Conservation (phyloP, 805 yeast species). For the Kodamaea neixiangensis region DNA sequence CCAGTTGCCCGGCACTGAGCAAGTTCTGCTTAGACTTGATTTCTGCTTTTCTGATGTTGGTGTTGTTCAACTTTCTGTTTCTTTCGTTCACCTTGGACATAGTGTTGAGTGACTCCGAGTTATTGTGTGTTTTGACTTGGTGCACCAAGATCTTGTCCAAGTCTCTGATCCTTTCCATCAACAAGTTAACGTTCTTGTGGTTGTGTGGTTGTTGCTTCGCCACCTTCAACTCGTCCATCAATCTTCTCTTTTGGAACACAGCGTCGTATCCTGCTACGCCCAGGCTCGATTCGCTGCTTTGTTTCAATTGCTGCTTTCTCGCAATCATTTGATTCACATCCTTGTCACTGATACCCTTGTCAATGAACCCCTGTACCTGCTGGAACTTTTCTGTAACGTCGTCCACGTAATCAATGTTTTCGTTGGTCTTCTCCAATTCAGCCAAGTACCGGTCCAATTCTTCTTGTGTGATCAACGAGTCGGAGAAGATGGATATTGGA, state of each 20-base stretch:
- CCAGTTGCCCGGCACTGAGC: conserved; percentile 36
- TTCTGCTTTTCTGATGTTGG: conserved; percentile 79
- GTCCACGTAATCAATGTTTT: conserved; percentile 60
- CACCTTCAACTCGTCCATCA: conserved; percentile 72
- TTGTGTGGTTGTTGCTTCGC: conserved; percentile 62
- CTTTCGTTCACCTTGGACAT: conserved; percentile 79
- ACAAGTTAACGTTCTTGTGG: conserved; percentile 25
- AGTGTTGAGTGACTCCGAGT: conserved; percentile 43
- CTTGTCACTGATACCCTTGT: conserved; percentile 65
- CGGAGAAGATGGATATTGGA: conserved; percentile 79
- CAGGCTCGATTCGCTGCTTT: conserved; percentile 5
- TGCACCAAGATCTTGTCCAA: conserved; percentile 50
- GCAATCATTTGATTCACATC: conserved; percentile 79
- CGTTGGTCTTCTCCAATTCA: conserved; percentile 59
- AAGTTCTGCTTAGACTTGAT: conserved; percentile 42
- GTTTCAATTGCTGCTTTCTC: conserved; percentile 61
- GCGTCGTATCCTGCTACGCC: conserved; percentile 52
- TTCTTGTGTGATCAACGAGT: conserved; percentile 64
- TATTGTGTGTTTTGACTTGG: conserved; percentile 35
- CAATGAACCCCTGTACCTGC: conserved; percentile 63
- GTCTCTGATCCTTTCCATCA: conserved; percentile 39
- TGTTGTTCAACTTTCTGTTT: conserved; percentile 79
- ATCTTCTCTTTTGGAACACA: conserved; percentile 69
- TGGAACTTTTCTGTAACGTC: conserved; percentile 64
- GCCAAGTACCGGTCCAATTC: conserved; percentile 73